Percentiles rank a stretch among this genome's conserved stretches.
phyloP scores from a whole-genome alignment of 495 filamentous ascomycete genomes.

The Penicillium antarcticum region DNA sequence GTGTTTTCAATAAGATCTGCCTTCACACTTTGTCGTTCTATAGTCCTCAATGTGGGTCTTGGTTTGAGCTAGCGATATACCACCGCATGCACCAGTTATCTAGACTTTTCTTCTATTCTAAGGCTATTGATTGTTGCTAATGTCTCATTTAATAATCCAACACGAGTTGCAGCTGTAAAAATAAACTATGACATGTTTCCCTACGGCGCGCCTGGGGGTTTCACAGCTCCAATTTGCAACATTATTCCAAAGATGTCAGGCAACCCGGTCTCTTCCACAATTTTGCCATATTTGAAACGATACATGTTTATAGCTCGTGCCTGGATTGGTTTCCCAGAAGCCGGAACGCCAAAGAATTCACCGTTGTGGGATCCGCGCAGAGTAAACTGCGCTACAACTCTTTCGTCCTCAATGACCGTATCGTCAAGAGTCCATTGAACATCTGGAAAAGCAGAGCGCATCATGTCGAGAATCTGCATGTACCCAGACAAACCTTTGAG shows the following conservation, averaged over 20 bases:
- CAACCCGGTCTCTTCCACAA: conserved; percentile 1
- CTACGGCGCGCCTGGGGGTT: neutral
- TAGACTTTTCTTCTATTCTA: too few relatives aligned
- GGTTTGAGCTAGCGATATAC: too few relatives aligned
- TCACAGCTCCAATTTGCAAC: conserved; percentile 1
- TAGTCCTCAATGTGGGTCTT: too few relatives aligned
- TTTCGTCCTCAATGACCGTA: conserved; percentile 4
- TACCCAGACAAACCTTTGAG: conserved; percentile 5
- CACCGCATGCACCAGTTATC: too few relatives aligned
- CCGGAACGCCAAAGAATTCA: conserved; percentile 6
- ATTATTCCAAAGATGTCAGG: conserved; percentile 4
- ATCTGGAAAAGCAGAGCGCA: conserved; percentile 5
- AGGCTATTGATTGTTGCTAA: too few relatives aligned
- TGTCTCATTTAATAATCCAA: too few relatives aligned
- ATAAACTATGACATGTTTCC: neutral
- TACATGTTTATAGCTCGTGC: conserved; percentile 2
- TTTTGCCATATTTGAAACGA: conserved; percentile 1
- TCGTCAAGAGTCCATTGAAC: conserved; percentile 4
- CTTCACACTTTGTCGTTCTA: too few relatives aligned
- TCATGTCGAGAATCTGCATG: conserved; percentile 2
- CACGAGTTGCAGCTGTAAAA: too few relatives aligned
- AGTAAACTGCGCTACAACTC: conserved; percentile 5
- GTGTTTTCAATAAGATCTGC: too few relatives aligned
- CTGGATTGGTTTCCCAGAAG: conserved; percentile 2
- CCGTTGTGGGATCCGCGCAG: conserved; percentile 4